Evolutionary conservation across 148 eudicot species (phyloP), one percentile per base, ranked within the genome.

Genomic region (Rhododendron williamsianum): DNA sequence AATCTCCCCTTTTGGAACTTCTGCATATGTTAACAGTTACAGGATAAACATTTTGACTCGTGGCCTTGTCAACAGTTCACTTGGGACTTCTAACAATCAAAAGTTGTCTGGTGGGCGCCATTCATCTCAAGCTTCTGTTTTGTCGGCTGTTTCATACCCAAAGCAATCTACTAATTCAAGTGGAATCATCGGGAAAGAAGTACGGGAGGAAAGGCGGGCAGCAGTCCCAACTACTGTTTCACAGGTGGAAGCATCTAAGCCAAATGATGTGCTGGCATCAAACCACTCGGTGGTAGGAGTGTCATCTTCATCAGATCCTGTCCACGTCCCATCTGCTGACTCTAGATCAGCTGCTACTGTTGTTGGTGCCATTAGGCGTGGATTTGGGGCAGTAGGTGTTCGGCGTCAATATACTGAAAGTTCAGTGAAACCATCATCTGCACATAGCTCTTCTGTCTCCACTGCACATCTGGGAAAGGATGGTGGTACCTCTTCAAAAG

Each of bases 221-320:
- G 80, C 86, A 33, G 87, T 83, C 82, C 63, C 87, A 19, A 84
- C 49, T 87, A 48, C 90, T 86, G 88, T 83, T n/a, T 81, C 91
- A 21, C 91, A 88, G 73, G 84, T 52, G 38, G 88, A 91, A 65
- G 27, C 83, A 76, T 81, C 73, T 81, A 90, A 91, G 85, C 83
- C 89, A 77, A 92, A 82, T 86, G 90, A 88, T 82, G 83, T 92
- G 35, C 69, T 82, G 58, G 86, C 91, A 89, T 88, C 93, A 30
- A 92, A 87, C 84, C 92, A 88, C 88, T 92, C 91, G 63, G 93
- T 91, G 33, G 91, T 88, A 46, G 96, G 99, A 76, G 92, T 95
- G 82, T 93, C 99, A 19, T 97, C 98, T 71, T 90, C 94, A 81
- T 97, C 94, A 16, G 99, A 97, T 91, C 98, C 98, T 88, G 98